Percentiles rank a stretch among this genome's conserved stretches.
Conservation (phyloP, 768 basidiomycete genomes). For the Kondoa malvinella region DNA sequence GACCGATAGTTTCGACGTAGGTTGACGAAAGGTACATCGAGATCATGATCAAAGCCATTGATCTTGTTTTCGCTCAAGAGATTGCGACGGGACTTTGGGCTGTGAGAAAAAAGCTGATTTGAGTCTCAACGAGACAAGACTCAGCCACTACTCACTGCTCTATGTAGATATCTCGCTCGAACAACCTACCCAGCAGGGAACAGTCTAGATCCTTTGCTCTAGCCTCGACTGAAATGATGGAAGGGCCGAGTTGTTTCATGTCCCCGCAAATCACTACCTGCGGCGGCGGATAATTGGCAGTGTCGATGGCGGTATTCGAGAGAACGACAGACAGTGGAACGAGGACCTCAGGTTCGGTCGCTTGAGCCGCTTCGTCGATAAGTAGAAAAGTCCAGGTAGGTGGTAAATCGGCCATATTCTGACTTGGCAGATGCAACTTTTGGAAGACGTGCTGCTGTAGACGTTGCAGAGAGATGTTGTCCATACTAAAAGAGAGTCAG, state of each 20-base stretch:
- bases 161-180: slow-evolving; percentile 23
- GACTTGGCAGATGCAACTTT: not conserved
- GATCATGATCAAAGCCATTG: not conserved
- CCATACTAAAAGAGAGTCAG: slow-evolving; percentile 1
- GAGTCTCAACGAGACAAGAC: not conserved
- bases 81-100: slow-evolving; percentile 6
- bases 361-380: slow-evolving; percentile 34
- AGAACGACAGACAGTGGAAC: slow-evolving; percentile 28
- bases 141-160: not conserved
- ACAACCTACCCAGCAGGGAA: slow-evolving; percentile 31
- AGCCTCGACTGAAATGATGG: slow-evolving; percentile 26
- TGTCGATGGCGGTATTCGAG: slow-evolving; percentile 18
- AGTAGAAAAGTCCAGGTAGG: slow-evolving; percentile 33
- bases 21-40: slow-evolving; percentile 21
- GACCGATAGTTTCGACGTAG: slow-evolving; percentile 30
- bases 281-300: slow-evolving; percentile 10
- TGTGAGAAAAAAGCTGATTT: not conserved
- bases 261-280: slow-evolving; percentile 31
- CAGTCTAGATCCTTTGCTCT: slow-evolving; percentile 29
- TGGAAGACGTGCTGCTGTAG: not conserved
- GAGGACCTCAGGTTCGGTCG: slow-evolving; percentile 29
- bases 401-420: not conserved
- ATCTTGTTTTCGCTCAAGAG: not conserved
- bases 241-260: slow-evolving; percentile 25
- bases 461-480: slow-evolving; percentile 13